Percentiles rank a stretch among this genome's conserved stretches.
Evolutionary conservation across 2,329 filamentous ascomycete genomes (phyloP).

Genomic region (Dothideomycetidae sp.): DNA sequence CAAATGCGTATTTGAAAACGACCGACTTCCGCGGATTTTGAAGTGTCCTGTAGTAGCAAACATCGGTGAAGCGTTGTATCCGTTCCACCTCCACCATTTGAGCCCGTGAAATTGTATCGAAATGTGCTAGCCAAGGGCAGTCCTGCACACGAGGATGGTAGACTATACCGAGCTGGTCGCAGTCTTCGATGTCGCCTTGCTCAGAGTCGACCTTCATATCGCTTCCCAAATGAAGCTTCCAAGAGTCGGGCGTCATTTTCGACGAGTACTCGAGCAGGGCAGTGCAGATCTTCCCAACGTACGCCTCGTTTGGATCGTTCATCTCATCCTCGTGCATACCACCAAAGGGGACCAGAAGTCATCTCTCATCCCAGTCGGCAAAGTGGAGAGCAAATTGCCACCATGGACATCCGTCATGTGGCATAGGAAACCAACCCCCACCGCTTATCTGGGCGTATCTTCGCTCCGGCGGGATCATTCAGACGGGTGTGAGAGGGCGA

Average conservation of each 20-base stretch:
- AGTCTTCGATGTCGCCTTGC: neutral
- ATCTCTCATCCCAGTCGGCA: slow-evolving; percentile 6
- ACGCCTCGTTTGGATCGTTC: neutral
- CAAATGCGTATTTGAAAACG: slow-evolving; percentile 1
- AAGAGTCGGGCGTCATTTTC: neutral
- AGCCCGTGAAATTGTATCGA: neutral
- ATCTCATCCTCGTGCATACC: neutral
- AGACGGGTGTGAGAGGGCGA: no score
- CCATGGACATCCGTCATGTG: no score
- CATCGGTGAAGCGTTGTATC: neutral
- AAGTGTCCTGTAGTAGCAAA: slow-evolving; percentile 1
- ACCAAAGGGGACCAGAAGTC: neutral
- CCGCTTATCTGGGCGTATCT: no score
- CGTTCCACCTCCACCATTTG: slow-evolving; percentile 2
- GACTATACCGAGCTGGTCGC: neutral
- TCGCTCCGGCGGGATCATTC: no score
- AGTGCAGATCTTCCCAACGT: neutral
- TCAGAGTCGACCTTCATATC: neutral
- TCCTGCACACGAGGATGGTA: slow-evolving; percentile 1
- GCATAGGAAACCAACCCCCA: no score
- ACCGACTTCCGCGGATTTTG: neutral
- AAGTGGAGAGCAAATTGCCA: neutral
- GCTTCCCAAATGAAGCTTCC: neutral
- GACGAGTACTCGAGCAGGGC: neutral
- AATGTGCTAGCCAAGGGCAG: neutral